Evolutionary conservation across 331 rosid genomes (phyloP).

Genomic region (Acacia concinna): DNA sequence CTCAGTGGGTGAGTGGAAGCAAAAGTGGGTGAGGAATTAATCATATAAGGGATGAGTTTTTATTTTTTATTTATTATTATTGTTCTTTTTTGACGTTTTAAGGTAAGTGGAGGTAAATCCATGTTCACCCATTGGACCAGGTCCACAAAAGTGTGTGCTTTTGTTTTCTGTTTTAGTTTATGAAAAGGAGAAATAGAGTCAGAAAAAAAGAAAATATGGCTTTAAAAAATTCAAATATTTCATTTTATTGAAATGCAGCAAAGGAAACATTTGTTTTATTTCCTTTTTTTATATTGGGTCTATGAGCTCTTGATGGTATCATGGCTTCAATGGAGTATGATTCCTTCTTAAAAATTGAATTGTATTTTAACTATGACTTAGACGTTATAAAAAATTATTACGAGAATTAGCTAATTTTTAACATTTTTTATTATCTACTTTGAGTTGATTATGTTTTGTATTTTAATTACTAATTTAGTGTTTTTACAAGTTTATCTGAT

Average conservation of each 20-base stretch:
- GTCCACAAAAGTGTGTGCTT: background rate
- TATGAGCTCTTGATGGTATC: background rate
- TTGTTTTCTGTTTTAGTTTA: background rate
- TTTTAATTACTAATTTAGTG: too few species aligned
- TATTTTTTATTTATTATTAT: too few species aligned
- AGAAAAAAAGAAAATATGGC: background rate
- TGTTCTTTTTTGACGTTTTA: constrained; percentile 5
- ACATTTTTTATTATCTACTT: background rate
- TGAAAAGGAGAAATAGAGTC: background rate
- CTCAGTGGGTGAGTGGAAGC: constrained; percentile 3
- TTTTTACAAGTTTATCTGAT: too few species aligned
- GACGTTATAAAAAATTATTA: background rate
- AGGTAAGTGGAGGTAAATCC: background rate
- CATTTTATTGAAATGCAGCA: background rate
- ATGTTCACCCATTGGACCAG: background rate
- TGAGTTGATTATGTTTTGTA: background rate
- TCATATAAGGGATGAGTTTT: constrained; percentile 1
- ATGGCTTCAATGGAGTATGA: background rate
- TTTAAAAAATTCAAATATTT: background rate
- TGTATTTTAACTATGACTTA: background rate
- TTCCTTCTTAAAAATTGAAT: background rate
- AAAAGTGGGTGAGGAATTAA: constrained; percentile 13
- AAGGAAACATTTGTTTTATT: background rate
- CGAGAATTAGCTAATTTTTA: background rate
- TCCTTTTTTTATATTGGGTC: background rate